Percentiles rank a stretch among this genome's conserved stretches.
Conservation (phyloP, 345 rosid genomes). For the Erodium maritimum region DNA sequence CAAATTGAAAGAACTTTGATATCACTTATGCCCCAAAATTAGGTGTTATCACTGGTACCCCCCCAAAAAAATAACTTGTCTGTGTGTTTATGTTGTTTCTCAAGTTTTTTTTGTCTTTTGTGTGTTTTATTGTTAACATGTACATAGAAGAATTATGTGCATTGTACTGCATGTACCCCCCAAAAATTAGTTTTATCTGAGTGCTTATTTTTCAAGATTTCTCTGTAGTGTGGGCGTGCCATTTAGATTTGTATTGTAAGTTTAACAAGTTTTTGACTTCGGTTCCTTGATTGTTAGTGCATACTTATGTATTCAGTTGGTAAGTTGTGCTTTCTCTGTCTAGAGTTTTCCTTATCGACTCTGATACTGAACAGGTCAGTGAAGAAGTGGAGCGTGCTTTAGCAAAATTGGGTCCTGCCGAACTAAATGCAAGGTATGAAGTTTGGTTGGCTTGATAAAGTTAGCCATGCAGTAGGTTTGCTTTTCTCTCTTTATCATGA, state of each 20-base stretch:
- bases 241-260: too few relatives aligned
- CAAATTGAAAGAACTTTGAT: too few relatives aligned
- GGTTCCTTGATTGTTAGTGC: too few relatives aligned
- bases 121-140: background rate
- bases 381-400: slow-evolving; percentile 98
- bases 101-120: background rate
- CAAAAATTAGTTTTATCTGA: too few relatives aligned
- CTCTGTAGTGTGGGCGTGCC: too few relatives aligned
- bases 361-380: slow-evolving; percentile 50
- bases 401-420: slow-evolving; percentile 71
- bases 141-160: background rate
- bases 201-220: too few relatives aligned
- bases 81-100: too few relatives aligned
- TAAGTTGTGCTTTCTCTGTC: slow-evolving; percentile 3
- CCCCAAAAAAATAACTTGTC: too few relatives aligned
- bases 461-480: background rate
- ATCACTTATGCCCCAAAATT: too few relatives aligned
- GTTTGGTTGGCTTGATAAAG: background rate
- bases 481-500: background rate
- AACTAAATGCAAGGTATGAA: slow-evolving; percentile 46
- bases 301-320: background rate
- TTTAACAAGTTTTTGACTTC: too few relatives aligned
- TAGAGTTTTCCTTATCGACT: slow-evolving; percentile 1
- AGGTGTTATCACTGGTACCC: too few relatives aligned
- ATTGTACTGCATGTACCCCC: background rate